These are phyloP conservation scores for Calonectria pseudoreteaudii DNA, from an alignment of 2,329 filamentous ascomycete species.

Conservation along the genomic window DNA sequence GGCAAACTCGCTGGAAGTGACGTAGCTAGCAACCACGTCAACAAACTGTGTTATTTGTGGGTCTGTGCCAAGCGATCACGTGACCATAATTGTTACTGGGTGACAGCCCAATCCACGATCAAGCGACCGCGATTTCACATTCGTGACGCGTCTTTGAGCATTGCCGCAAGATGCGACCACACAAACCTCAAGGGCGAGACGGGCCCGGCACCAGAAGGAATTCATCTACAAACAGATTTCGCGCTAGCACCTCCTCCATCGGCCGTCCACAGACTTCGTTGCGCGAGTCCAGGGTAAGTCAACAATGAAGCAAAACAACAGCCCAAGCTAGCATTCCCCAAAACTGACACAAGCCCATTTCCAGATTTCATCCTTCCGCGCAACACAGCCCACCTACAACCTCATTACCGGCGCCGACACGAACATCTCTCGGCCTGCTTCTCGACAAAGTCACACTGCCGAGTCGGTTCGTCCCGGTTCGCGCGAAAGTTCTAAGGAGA, in stretches of 20 bases:
- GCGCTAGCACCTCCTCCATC: constrained; percentile 51
- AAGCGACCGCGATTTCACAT: constrained; percentile 22
- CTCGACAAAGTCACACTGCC: constrained; percentile 54
- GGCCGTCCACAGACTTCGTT: constrained; percentile 51
- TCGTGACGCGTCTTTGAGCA: constrained; percentile 5
- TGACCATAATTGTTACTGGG: constrained; percentile 36
- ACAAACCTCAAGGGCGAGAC: constrained; percentile 48
- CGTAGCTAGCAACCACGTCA: background rate
- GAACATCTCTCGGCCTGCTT: constrained; percentile 49
- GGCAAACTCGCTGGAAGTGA: background rate
- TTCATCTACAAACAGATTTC: constrained; percentile 48
- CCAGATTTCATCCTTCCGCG: constrained; percentile 60
- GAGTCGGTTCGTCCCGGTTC: constrained; percentile 61
- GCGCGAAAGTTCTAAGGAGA: constrained; percentile 70
- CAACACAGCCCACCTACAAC: constrained; percentile 69
- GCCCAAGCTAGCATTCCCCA: constrained; percentile 9
- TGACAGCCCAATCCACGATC: constrained; percentile 34
- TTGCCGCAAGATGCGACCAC: constrained; percentile 47
- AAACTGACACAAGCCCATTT: constrained; percentile 22
- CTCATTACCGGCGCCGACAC: constrained; percentile 67
- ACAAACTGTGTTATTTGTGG: background rate
- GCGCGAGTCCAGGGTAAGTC: constrained; percentile 54
- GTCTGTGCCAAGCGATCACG: constrained; percentile 27
- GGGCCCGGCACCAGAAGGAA: constrained; percentile 44
- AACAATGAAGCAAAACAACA: constrained; percentile 41